Evolutionary conservation across 1,284 basidiomycete genomes (phyloP).

Genomic region (Fomitiporia mediterranea): DNA sequence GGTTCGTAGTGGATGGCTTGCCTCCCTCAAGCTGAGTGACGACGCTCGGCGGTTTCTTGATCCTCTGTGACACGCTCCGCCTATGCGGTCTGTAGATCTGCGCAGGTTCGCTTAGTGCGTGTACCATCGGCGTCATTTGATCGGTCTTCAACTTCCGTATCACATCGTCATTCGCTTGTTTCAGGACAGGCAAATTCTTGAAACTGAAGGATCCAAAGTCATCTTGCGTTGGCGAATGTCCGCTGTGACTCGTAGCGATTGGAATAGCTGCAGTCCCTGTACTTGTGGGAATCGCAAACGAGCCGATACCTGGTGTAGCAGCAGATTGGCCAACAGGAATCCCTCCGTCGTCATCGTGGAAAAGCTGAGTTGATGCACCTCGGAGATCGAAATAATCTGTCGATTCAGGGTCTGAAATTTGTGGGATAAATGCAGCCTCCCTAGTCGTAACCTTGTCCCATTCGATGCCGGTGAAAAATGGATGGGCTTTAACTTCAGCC

Average conservation of each 20-base stretch:
- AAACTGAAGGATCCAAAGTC: constrained; percentile 99
- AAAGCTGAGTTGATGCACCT: constrained; percentile 84
- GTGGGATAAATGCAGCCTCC: constrained; percentile 94
- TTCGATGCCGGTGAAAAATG: constrained; percentile 87
- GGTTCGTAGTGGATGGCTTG: constrained; percentile 56
- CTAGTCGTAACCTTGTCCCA: constrained; percentile 89
- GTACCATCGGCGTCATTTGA: constrained; percentile 66
- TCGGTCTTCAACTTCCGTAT: constrained; percentile 91
- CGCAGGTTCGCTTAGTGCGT: constrained; percentile 64
- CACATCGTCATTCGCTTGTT: constrained; percentile 98
- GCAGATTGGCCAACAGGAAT: constrained; percentile 44
- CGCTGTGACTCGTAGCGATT: constrained; percentile 27
- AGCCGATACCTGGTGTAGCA: constrained; percentile 44
- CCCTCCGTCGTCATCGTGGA: constrained; percentile 75
- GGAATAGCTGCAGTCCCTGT: constrained; percentile 41
- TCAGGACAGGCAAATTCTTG: constrained; percentile 95
- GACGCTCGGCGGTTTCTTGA: constrained; percentile 75
- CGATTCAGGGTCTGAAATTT: constrained; percentile 92
- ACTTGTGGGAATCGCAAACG: constrained; percentile 39
- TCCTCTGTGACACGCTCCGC: constrained; percentile 67
- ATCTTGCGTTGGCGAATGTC: constrained; percentile 59
- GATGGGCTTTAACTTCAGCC: constrained; percentile 89
- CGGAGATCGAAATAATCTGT: constrained; percentile 99
- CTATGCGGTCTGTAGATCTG: constrained; percentile 50
- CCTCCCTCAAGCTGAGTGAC: constrained; percentile 59